Percentiles rank a stretch among this genome's conserved stretches.
Evolutionary conservation across 75 land plant genomes (phyloP).

Genomic region (Cunninghamia lanceolata): DNA sequence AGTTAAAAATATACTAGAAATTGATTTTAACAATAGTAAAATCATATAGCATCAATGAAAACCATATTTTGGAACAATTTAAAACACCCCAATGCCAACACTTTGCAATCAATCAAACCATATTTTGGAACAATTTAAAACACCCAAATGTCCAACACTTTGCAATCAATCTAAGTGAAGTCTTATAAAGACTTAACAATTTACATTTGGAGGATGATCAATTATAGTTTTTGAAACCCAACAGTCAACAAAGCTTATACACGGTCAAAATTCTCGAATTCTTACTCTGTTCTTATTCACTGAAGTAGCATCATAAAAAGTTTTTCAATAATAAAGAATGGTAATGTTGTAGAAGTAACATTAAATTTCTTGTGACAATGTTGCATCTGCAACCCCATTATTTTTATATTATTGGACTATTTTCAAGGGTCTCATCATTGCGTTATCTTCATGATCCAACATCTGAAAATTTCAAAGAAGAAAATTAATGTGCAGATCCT

Average conservation of each 20-base stretch:
- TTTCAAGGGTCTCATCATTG: slow-evolving; percentile 69
- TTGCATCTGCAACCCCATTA: neutral
- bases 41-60: neutral
- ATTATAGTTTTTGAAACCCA: neutral
- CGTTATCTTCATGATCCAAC: slow-evolving; percentile 77
- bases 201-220: neutral
- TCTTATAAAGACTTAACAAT: neutral
- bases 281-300: neutral
- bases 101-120: no score
- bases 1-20: neutral
- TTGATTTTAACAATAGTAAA: neutral
- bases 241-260: no score
- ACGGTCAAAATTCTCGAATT: neutral
- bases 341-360: neutral
- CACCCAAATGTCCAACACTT: neutral
- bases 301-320: neutral
- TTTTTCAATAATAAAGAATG: neutral
- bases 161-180: neutral
- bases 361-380: neutral
- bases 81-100: neutral
- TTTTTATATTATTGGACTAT: slow-evolving; percentile 10
- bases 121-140: no score
- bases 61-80: neutral
- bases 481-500: neutral
- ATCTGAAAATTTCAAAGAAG: slow-evolving; percentile 31